Conservation (phyloP, 1,139 yeast genomes). For the Meyerozyma smithsonii region DNA sequence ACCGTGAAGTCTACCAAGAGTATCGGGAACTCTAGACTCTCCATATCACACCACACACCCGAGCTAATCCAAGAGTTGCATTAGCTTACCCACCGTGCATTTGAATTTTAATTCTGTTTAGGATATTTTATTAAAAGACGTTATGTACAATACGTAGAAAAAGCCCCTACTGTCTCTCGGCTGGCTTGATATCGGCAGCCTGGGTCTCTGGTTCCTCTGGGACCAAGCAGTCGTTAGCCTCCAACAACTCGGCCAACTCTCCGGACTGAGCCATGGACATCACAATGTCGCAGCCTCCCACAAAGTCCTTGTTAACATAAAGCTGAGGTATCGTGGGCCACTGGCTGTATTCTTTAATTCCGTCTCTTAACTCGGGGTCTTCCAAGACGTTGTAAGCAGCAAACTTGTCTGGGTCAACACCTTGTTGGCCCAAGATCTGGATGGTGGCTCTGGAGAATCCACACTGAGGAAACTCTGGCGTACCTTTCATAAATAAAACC, state of each 20-base stretch:
- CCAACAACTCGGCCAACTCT: constrained; percentile 82
- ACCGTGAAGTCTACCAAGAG: constrained; percentile 2
- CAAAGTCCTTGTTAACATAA: constrained; percentile 72
- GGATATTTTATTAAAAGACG: not conserved
- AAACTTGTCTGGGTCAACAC: constrained; percentile 92
- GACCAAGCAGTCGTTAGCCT: constrained; percentile 70
- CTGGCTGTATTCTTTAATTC: constrained; percentile 89
- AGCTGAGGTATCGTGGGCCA: constrained; percentile 93
- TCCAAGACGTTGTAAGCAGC: constrained; percentile 97
- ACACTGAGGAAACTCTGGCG: constrained; percentile 97
- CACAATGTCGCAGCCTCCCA: constrained; percentile 96
- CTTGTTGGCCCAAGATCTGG: constrained; percentile 90
- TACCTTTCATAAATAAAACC: constrained; percentile 92
- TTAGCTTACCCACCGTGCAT: not conserved
- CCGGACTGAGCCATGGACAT: constrained; percentile 90
- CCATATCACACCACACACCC: constrained; percentile 1
- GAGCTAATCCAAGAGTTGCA: not conserved
- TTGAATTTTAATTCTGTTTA: constrained; percentile 1
- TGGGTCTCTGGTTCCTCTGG: constrained; percentile 55
- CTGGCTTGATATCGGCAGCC: constrained; percentile 36
- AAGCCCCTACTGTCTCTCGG: constrained; percentile 24
- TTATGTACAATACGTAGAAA: not conserved
- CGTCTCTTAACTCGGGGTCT: constrained; percentile 86
- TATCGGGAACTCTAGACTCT: not conserved
- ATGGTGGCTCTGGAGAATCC: constrained; percentile 96